phyloP scores from a whole-genome alignment of 345 rosid species.

The Corchorus capsularis region DNA sequence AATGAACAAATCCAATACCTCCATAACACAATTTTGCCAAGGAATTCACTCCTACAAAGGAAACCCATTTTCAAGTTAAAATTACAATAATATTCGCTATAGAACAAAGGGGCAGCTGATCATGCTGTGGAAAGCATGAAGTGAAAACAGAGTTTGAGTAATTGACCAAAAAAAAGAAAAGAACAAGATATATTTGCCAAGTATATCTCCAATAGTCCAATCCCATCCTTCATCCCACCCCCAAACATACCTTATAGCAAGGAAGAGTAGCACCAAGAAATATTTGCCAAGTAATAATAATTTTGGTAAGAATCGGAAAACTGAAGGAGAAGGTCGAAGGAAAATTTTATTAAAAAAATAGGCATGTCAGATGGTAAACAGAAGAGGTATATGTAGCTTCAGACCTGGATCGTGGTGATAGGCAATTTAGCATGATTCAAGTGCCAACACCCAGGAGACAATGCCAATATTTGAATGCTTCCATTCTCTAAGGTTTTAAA shows the following conservation, averaged over 20 bases:
- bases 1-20: constrained; percentile 29
- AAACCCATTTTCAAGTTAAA: background rate
- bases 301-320: background rate
- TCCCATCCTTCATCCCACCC: too few species aligned
- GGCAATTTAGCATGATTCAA: background rate
- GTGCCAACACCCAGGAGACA: background rate
- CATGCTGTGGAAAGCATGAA: background rate
- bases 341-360: too few species aligned
- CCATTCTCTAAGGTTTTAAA: too few species aligned
- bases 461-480: background rate
- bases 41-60: background rate
- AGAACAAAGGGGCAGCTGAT: background rate
- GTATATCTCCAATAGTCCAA: too few species aligned
- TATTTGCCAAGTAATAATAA: background rate
- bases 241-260: too few species aligned
- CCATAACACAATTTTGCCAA: constrained; percentile 20
- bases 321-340: background rate
- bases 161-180: background rate
- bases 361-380: too few species aligned
- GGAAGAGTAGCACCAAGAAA: background rate
- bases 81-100: background rate
- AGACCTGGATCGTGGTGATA: background rate
- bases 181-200: too few species aligned
- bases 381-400: background rate
- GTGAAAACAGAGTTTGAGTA: background rate